Percentiles rank a stretch among this genome's conserved stretches.
Conservation (phyloP, 2,329 filamentous ascomycete species). For the Colletotrichum gloeosporioides region DNA sequence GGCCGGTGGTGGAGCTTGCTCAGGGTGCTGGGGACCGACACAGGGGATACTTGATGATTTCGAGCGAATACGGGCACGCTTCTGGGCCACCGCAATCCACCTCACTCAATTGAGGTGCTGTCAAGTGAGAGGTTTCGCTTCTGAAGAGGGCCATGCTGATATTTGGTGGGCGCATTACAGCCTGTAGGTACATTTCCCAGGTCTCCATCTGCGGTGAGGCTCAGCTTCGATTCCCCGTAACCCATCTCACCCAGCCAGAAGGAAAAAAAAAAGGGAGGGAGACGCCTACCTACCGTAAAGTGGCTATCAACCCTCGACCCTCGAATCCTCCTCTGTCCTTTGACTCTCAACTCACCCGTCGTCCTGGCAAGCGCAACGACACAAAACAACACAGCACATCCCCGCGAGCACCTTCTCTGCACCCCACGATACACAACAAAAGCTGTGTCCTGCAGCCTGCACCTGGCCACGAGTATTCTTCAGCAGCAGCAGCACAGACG, state of each 20-base stretch:
- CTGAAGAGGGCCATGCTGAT: neutral
- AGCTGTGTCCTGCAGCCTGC: neutral
- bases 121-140: neutral
- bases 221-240: slow-evolving; percentile 19
- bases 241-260: slow-evolving; percentile 1
- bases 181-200: slow-evolving; percentile 1
- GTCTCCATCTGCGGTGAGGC: slow-evolving; percentile 18
- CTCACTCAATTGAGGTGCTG: neutral
- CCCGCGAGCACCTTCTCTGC: neutral
- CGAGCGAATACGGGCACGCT: slow-evolving; percentile 9
- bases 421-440: slow-evolving; percentile 1
- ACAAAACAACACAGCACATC: neutral
- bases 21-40: neutral
- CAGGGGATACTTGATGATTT: neutral
- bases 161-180: neutral
- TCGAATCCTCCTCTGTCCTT: neutral
- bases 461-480: neutral
- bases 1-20: slow-evolving; percentile 3
- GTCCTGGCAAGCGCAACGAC: neutral
- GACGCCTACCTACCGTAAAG: neutral
- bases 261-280: slow-evolving; percentile 12
- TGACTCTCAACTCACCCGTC: neutral
- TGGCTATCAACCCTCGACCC: neutral
- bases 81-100: neutral
- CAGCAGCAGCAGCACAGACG: slow-evolving; percentile 12